A percentile compares a stretch with the other conserved stretches of the same genome.
Conservation (phyloP, 2,329 filamentous ascomycete species). For the Aspergillus brunneoviolaceus region DNA sequence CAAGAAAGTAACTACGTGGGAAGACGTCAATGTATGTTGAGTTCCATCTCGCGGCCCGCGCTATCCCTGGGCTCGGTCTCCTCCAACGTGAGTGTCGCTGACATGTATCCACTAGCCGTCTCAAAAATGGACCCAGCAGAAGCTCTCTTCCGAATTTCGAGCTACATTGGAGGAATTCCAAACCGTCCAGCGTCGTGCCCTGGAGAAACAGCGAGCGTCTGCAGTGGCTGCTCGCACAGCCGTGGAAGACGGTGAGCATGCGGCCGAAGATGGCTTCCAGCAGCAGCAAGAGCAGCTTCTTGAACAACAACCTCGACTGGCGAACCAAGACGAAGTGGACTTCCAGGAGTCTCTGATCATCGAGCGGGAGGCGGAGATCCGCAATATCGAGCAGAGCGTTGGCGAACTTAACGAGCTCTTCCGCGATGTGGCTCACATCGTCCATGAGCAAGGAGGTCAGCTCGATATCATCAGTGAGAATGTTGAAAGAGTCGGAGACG, state of each 20-base stretch:
- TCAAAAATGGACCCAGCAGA: constrained; percentile 95
- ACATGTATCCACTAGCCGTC: constrained; percentile 61
- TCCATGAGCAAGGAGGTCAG: constrained; percentile 87
- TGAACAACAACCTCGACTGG: constrained; percentile 75
- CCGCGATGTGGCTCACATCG: constrained; percentile 96
- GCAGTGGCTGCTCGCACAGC: constrained; percentile 79
- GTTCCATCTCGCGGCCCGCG: background rate
- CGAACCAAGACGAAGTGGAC: constrained; percentile 90
- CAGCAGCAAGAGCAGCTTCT: constrained; percentile 71
- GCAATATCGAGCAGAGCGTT: constrained; percentile 95
- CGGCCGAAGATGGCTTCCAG: constrained; percentile 37
- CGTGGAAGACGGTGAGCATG: constrained; percentile 57
- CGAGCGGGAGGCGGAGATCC: constrained; percentile 94
- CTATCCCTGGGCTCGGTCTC: too few species aligned
- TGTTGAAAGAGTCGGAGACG: constrained; percentile 75
- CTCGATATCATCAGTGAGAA: constrained; percentile 86
- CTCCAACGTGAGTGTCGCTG: constrained; percentile 12
- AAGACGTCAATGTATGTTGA: constrained; percentile 69
- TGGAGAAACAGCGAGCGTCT: constrained; percentile 90
- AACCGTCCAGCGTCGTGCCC: constrained; percentile 78
- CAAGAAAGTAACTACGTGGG: constrained; percentile 87
- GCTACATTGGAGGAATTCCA: constrained; percentile 88
- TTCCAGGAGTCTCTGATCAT: constrained; percentile 96
- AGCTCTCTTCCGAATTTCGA: constrained; percentile 90
- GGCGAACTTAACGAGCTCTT: constrained; percentile 96